Evolutionary conservation across 306 rosid species (phyloP).

Genomic region (Sphenostylis stenocarpa): DNA sequence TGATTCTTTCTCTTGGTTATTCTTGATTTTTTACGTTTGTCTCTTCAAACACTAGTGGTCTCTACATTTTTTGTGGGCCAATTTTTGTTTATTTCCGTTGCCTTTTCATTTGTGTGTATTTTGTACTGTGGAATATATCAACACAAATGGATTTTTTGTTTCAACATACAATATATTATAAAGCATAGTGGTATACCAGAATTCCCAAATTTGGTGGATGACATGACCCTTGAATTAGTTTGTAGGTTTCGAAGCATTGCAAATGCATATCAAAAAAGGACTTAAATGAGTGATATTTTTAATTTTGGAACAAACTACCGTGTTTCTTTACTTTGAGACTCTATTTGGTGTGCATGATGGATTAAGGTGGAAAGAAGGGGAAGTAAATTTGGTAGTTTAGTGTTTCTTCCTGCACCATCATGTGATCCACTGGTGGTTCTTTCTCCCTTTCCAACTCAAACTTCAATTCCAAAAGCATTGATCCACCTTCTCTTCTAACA

Average conservation of each 20-base stretch:
- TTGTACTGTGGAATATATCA: neutral
- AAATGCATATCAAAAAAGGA: neutral
- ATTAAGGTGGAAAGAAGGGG: too few species aligned
- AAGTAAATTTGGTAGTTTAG: too few species aligned
- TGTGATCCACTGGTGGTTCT: too few species aligned
- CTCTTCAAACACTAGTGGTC: neutral
- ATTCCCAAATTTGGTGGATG: neutral
- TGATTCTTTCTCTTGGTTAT: neutral
- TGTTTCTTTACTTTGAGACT: neutral
- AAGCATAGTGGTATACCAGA: neutral
- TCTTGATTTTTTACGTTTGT: neutral
- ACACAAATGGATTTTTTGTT: neutral
- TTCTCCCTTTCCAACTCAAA: too few species aligned
- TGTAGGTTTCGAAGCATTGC: neutral
- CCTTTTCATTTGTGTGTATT: neutral
- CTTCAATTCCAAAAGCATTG: too few species aligned
- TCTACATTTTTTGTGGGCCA: neutral
- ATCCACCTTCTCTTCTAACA: too few species aligned
- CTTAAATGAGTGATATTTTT: neutral
- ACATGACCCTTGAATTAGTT: neutral
- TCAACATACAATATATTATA: too few species aligned
- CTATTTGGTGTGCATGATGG: too few species aligned
- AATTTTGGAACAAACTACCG: neutral
- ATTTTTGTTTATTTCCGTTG: neutral
- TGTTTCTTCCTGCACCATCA: too few species aligned